These are phyloP conservation scores for Sequoia sempervirens DNA, from an alignment of 75 land plant species.

Conservation along the genomic window DNA sequence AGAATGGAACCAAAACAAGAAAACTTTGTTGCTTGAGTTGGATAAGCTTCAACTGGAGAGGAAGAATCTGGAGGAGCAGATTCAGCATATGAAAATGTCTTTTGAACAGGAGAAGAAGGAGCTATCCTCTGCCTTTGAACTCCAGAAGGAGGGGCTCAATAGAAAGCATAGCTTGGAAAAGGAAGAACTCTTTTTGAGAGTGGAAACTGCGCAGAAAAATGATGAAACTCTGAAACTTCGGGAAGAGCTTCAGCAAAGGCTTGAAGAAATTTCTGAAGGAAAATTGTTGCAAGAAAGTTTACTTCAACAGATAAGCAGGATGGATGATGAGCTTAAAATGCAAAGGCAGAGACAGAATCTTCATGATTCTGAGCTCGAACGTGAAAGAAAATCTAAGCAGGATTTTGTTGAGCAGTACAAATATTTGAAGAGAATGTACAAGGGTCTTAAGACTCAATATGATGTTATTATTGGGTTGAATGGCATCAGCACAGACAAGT, in stretches of 20 bases:
- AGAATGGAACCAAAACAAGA: constrained; percentile 38
- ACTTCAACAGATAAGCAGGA: constrained; percentile 25
- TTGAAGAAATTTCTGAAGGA: constrained; percentile 25
- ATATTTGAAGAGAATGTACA: constrained; percentile 29
- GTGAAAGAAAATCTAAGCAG: constrained; percentile 20
- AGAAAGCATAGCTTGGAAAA: constrained; percentile 27
- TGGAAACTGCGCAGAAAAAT: constrained; percentile 14
- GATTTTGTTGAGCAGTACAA: constrained; percentile 10
- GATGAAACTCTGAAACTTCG: constrained; percentile 17
- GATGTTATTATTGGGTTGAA: constrained; percentile 24
- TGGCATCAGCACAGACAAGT: constrained; percentile 17
- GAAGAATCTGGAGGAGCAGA: constrained; percentile 19
- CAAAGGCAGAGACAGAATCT: not conserved
- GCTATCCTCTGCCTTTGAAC: not conserved
- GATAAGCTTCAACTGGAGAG: constrained; percentile 38
- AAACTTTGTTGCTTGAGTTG: constrained; percentile 27
- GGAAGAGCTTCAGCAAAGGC: constrained; percentile 26
- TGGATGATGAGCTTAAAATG: constrained; percentile 14
- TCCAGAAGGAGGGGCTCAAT: constrained; percentile 17
- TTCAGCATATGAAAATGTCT: constrained; percentile 1
- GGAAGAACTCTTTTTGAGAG: constrained; percentile 9
- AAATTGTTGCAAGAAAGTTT: constrained; percentile 20
- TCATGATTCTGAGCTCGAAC: constrained; percentile 23
- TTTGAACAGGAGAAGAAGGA: constrained; percentile 24
- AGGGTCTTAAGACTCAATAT: constrained; percentile 54